Evolutionary conservation across 257 asterid genomes (phyloP).

Genomic region (Petunia axillaris): DNA sequence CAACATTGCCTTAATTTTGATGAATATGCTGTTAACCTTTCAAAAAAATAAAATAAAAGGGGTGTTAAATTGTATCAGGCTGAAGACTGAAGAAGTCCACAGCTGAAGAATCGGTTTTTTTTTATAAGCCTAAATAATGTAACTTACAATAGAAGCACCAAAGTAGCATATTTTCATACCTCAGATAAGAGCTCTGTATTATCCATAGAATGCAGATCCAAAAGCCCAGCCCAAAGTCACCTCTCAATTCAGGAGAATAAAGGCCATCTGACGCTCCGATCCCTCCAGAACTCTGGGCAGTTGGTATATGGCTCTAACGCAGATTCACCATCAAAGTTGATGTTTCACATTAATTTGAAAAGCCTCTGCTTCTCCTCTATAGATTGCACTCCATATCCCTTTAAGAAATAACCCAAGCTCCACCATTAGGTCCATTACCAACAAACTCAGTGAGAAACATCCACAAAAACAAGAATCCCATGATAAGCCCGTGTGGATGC

Average conservation of each 20-base stretch:
- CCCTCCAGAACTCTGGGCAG: constrained; percentile 71
- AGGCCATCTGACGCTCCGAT: constrained; percentile 66
- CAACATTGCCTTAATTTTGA: no score
- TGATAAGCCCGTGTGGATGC: neutral
- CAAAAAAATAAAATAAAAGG: no score
- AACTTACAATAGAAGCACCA: neutral
- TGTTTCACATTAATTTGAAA: constrained; percentile 91
- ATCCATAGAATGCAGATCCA: constrained; percentile 98
- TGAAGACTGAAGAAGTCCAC: constrained; percentile 14
- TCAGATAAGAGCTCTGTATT: constrained; percentile 98
- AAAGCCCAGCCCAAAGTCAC: constrained; percentile 92
- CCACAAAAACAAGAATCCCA: constrained; percentile 1
- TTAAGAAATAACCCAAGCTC: constrained; percentile 20
- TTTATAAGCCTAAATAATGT: constrained; percentile 15
- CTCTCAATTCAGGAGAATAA: constrained; percentile 86
- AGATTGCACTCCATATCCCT: constrained; percentile 97
- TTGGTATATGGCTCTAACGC: constrained; percentile 79
- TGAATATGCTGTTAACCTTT: no score
- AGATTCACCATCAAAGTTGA: constrained; percentile 85
- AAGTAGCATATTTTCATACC: constrained; percentile 48
- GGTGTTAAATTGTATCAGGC: neutral
- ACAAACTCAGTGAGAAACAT: constrained; percentile 21
- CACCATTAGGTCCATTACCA: neutral
- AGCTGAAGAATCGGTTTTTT: constrained; percentile 30
- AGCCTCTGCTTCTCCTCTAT: constrained; percentile 97